Percentiles rank a stretch among this genome's conserved stretches.
Conservation (phyloP, 2,329 filamentous ascomycete genomes). For the Xylaria sp. region DNA sequence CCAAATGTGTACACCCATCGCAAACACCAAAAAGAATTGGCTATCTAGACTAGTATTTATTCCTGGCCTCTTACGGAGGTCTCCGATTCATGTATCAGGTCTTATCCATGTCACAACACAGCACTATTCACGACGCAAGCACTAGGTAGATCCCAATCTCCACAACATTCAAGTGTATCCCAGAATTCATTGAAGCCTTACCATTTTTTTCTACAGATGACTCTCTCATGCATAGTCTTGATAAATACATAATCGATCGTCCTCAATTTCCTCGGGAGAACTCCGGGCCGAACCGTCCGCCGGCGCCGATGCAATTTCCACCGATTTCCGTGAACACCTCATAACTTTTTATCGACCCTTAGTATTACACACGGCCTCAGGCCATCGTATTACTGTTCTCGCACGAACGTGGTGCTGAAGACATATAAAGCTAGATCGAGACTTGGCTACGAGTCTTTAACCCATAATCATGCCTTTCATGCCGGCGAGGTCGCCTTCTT, state of each 20-base stretch:
- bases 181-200: slow-evolving; percentile 11
- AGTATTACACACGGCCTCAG: slow-evolving; percentile 38
- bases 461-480: slow-evolving; percentile 77
- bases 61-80: background rate
- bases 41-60: too few relatives aligned
- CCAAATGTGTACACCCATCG: too few relatives aligned
- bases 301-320: slow-evolving; percentile 38
- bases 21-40: too few relatives aligned
- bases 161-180: background rate
- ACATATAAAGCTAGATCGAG: slow-evolving; percentile 13
- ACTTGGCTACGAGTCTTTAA: slow-evolving; percentile 46
- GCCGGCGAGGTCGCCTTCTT: slow-evolving; percentile 92
- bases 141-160: background rate
- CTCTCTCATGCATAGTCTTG: slow-evolving; percentile 23
- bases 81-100: background rate
- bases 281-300: slow-evolving; percentile 29
- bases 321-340: slow-evolving; percentile 35
- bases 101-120: too few relatives aligned
- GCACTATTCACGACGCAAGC: too few relatives aligned
- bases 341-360: slow-evolving; percentile 37
- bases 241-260: slow-evolving; percentile 21
- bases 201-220: slow-evolving; percentile 17
- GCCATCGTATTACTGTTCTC: slow-evolving; percentile 33
- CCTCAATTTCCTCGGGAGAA: slow-evolving; percentile 12
- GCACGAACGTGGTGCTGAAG: slow-evolving; percentile 28